These are phyloP conservation scores for Iris macrosiphon DNA, from an alignment of 106 monocot genomes.

Conservation along the genomic window DNA sequence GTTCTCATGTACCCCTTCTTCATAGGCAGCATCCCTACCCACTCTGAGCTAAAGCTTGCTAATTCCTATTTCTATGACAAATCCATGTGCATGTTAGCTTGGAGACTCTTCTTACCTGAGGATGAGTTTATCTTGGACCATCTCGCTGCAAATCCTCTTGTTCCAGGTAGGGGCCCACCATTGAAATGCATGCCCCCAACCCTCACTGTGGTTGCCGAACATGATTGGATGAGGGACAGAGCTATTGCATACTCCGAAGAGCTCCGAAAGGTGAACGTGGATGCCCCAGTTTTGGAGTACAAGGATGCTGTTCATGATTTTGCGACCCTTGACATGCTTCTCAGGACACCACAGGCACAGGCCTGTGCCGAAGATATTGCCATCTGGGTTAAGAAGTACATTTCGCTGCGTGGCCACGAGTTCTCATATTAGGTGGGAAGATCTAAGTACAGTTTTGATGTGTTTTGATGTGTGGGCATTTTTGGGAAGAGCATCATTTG, in stretches of 20 bases:
- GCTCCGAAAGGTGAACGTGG: slow-evolving; percentile 60
- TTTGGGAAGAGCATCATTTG: neutral
- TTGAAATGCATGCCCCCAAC: slow-evolving; percentile 61
- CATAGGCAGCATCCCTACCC: slow-evolving; percentile 47
- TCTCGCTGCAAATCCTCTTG: slow-evolving; percentile 55
- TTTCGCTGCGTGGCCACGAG: slow-evolving; percentile 51
- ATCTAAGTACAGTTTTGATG: no score
- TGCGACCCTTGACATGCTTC: slow-evolving; percentile 54
- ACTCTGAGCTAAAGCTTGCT: slow-evolving; percentile 55
- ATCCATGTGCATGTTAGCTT: slow-evolving; percentile 48
- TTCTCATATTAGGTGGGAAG: slow-evolving; percentile 45
- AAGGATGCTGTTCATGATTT: slow-evolving; percentile 66
- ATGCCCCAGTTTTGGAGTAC: slow-evolving; percentile 63
- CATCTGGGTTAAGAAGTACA: slow-evolving; percentile 66
- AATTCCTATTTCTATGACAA: slow-evolving; percentile 73
- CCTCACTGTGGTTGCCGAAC: slow-evolving; percentile 52
- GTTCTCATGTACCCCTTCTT: slow-evolving; percentile 69
- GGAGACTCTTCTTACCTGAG: slow-evolving; percentile 54
- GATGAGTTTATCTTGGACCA: slow-evolving; percentile 53
- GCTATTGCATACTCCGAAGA: slow-evolving; percentile 68
- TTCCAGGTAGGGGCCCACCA: slow-evolving; percentile 31
- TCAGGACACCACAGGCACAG: slow-evolving; percentile 66
- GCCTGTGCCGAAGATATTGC: slow-evolving; percentile 63
- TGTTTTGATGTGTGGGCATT: neutral
- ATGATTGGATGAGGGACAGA: slow-evolving; percentile 66